Percentiles rank a stretch among this genome's conserved stretches.
phyloP scores from a whole-genome alignment of 768 basidiomycete genomes.

The Pleurotus citrinopileatus region DNA sequence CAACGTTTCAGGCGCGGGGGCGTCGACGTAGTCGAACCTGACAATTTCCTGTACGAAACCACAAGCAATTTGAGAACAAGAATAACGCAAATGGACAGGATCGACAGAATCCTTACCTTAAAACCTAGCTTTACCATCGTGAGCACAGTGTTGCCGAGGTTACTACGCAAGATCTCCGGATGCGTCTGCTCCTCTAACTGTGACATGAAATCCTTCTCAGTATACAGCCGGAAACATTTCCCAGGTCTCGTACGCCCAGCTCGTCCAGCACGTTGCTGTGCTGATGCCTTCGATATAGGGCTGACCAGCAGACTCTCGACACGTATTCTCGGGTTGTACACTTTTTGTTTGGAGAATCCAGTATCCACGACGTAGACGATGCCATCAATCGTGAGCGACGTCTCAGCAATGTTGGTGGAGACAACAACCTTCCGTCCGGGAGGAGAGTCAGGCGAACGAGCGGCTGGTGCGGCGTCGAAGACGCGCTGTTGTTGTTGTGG shows the following conservation, averaged over 20 bases:
- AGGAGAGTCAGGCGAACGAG: constrained; percentile 61
- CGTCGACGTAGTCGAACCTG: constrained; percentile 85
- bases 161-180: constrained; percentile 92
- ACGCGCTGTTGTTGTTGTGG: constrained; percentile 95
- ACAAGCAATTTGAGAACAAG: background rate
- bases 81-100: constrained; percentile 1
- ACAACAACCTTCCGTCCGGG: constrained; percentile 92
- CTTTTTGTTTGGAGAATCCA: constrained; percentile 96
- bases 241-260: constrained; percentile 95
- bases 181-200: constrained; percentile 97
- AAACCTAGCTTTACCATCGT: constrained; percentile 94
- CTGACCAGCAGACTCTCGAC: constrained; percentile 93
- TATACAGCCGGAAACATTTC: constrained; percentile 96
- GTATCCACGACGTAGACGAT: constrained; percentile 99
- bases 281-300: constrained; percentile 95
- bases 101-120: no score
- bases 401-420: constrained; percentile 97
- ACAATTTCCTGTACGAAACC: constrained; percentile 66
- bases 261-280: constrained; percentile 94
- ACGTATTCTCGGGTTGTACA: constrained; percentile 96
- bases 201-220: constrained; percentile 93
- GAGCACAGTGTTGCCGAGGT: constrained; percentile 89
- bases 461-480: constrained; percentile 81
- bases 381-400: constrained; percentile 95
- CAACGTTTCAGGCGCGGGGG: constrained; percentile 92